Conservation (phyloP, 2,329 filamentous ascomycete genomes). For the Phaeoacremonium minimum region DNA sequence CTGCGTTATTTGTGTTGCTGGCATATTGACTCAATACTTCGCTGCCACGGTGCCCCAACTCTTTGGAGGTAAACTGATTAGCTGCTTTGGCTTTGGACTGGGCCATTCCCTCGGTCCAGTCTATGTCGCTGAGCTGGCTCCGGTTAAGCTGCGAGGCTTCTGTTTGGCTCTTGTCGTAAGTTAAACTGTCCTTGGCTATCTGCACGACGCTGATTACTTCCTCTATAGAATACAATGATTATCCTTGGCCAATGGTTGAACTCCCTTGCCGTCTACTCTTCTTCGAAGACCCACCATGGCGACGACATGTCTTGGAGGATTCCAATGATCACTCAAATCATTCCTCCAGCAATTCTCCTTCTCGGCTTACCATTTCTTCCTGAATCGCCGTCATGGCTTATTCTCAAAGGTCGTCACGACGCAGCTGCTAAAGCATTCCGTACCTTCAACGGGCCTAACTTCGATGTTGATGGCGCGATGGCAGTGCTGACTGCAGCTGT, state of each 20-base stretch:
- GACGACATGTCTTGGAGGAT: too few relatives aligned
- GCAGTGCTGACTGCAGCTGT: too few relatives aligned
- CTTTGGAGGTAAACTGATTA: conserved; percentile 21
- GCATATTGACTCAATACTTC: conserved; percentile 19
- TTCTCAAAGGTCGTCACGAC: too few relatives aligned
- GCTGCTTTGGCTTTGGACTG: conserved; percentile 22
- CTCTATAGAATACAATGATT: conserved; percentile 29
- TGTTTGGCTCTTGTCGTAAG: conserved; percentile 17
- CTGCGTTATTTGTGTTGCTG: conserved; percentile 15
- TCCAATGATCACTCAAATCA: conserved; percentile 23
- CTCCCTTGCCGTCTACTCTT: conserved; percentile 16
- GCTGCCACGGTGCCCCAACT: conserved; percentile 15
- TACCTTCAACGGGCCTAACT: too few relatives aligned
- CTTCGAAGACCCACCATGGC: conserved; percentile 19
- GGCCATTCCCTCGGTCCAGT: conserved; percentile 24
- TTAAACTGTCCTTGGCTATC: not conserved
- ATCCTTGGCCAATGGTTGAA: conserved; percentile 22
- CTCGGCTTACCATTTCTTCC: conserved; percentile 23
- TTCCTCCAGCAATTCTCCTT: conserved; percentile 17
- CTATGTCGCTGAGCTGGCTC: conserved; percentile 24
- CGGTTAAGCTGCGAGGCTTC: conserved; percentile 21
- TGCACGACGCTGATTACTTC: too few relatives aligned
- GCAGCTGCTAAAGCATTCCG: too few relatives aligned
- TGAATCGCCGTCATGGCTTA: too few relatives aligned
- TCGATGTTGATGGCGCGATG: too few relatives aligned